A percentile compares a stretch with the other conserved stretches of the same genome.
Evolutionary conservation across 2,329 filamentous ascomycete genomes (phyloP).

Genomic region (Mycosphaerella sp.): DNA sequence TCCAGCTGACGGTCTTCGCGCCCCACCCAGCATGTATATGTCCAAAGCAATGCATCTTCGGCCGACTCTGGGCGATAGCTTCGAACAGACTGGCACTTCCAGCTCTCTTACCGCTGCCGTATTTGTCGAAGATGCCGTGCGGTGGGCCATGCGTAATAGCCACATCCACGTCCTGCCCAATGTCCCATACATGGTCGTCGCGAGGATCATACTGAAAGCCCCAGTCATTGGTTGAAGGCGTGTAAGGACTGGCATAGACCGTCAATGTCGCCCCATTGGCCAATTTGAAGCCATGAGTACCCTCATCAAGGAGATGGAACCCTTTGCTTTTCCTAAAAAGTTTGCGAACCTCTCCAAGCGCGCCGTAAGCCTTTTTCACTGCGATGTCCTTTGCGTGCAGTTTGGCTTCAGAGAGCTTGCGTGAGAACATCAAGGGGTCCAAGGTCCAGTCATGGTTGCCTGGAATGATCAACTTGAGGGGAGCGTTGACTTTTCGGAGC

Average conservation of each 20-base stretch:
- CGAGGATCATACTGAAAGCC: constrained; percentile 29
- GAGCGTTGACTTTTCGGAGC: constrained; percentile 46
- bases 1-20: constrained; percentile 39
- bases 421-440: constrained; percentile 34
- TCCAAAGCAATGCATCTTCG: constrained; percentile 55
- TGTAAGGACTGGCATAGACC: constrained; percentile 51
- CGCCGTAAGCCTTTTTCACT: constrained; percentile 12
- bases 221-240: constrained; percentile 42
- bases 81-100: constrained; percentile 52
- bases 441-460: constrained; percentile 59
- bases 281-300: constrained; percentile 43
- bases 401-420: constrained; percentile 1
- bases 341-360: constrained; percentile 15
- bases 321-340: constrained; percentile 40
- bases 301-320: constrained; percentile 53
- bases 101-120: constrained; percentile 34
- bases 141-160: constrained; percentile 59
- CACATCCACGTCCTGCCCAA: constrained; percentile 44
- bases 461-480: constrained; percentile 56
- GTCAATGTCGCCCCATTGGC: constrained; percentile 46
- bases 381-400: background rate
- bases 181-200: constrained; percentile 33
- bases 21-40: constrained; percentile 56
- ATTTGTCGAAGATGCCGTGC: constrained; percentile 45
- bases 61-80: constrained; percentile 47